Conservation (phyloP, 257 asterid genomes). For the Salvia splendens region DNA sequence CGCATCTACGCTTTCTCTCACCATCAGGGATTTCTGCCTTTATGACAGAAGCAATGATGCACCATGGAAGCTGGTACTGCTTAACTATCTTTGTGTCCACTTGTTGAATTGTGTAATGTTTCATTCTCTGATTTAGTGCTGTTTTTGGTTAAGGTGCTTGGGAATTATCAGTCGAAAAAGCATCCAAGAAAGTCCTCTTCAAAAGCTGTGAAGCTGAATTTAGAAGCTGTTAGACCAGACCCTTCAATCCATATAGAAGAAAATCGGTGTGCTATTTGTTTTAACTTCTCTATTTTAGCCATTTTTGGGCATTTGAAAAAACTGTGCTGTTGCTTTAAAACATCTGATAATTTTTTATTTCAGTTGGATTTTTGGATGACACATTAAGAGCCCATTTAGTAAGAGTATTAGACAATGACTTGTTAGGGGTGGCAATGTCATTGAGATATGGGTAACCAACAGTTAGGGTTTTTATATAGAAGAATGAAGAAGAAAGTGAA, state of each 20-base stretch:
- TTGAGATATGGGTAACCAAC: constrained; percentile 8
- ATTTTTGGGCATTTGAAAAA: constrained; percentile 6
- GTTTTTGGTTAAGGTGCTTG: constrained; percentile 60
- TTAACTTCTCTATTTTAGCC: constrained; percentile 20
- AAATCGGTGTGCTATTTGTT: constrained; percentile 55
- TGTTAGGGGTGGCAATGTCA: background rate
- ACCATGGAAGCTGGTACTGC: constrained; percentile 93
- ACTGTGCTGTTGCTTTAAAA: constrained; percentile 28
- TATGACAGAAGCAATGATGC: constrained; percentile 76
- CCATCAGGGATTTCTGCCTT: constrained; percentile 62
- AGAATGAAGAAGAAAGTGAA: background rate
- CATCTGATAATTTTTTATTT: background rate
- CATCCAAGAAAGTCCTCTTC: constrained; percentile 76
- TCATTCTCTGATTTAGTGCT: constrained; percentile 33
- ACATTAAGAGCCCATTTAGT: constrained; percentile 6
- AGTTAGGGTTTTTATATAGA: background rate
- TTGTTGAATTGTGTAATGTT: constrained; percentile 14
- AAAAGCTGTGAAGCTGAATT: constrained; percentile 71
- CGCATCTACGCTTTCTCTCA: constrained; percentile 63
- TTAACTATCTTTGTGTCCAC: constrained; percentile 27
- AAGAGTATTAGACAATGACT: background rate
- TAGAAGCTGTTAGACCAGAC: constrained; percentile 89
- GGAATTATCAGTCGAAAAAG: constrained; percentile 71
- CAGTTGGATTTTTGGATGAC: constrained; percentile 4
- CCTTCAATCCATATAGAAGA: constrained; percentile 87